Evolutionary conservation across 441 rosid species (phyloP), one percentile per base, ranked within the genome.

Genomic region (Pelargonium myrrhifolium): DNA sequence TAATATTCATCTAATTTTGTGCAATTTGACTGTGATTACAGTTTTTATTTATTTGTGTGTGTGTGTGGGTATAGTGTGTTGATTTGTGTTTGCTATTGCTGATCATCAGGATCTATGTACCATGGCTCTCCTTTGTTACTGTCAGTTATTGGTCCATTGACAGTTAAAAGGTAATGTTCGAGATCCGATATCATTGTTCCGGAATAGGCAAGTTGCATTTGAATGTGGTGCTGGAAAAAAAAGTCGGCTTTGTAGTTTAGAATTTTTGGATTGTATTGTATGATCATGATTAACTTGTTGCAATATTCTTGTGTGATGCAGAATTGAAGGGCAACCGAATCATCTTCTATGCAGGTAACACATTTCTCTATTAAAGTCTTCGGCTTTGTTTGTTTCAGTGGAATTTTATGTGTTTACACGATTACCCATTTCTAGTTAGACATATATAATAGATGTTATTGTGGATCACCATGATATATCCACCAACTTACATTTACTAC

Each of bases 51-150:
- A n/a, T n/a, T n/a, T n/a, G n/a, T n/a, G n/a, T 56, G 62, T 21
- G 9, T 49, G 56, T n/a, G 17, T 49, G 15, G 8, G 18, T 15
- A 12, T 56, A 56, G 11, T 21, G 12, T 56, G 31, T 56, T 56
- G 62, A 17, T 21, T 56, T 56, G 31, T 56, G 62, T 56, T 56
- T 56, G 26, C n/a, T 56, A 28, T 56, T 56, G 26, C n/a, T 56
- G 62, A 56, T 56, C 20, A 10, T 40, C 74, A 94, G 99, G 99
- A 80, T 92, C 98, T 51, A 94, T 94, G 96, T 94, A 92, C 79
- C 99, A 94, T 70, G 98, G 94, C 71, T 92, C 99, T 9, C 97
- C 97, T 43, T 77, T 92, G 81, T 75, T 94, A 49, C 87, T 92
- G 72, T 84, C 88, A 1, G 49, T 92, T 69, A 83, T 94, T 9